Conservation (phyloP, 2,329 filamentous ascomycete genomes). For the Bipolaris sorokiniana region DNA sequence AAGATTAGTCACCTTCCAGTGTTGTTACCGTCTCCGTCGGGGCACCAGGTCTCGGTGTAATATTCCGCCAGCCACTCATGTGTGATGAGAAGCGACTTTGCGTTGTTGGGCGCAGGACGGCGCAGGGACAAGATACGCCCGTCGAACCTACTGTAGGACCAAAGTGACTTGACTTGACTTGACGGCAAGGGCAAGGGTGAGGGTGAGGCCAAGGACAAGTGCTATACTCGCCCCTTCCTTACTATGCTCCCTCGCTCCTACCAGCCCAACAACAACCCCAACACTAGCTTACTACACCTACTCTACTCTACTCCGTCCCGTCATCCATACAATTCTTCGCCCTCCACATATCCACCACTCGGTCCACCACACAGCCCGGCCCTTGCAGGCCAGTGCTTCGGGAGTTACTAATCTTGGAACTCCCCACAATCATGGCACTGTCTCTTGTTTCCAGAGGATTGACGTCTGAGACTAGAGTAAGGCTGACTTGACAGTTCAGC, state of each 20-base stretch:
- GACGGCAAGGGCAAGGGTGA: background rate
- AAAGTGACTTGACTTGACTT: too few species aligned
- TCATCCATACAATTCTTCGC: background rate
- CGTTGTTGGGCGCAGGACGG: background rate
- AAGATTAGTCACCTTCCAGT: background rate
- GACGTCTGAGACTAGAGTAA: constrained; percentile 1
- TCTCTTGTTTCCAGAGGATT: background rate
- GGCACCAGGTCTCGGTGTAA: background rate
- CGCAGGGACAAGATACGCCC: background rate
- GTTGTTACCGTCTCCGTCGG: background rate
- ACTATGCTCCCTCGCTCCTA: background rate
- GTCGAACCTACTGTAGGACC: too few species aligned
- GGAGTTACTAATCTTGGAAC: constrained; percentile 1
- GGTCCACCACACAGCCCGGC: background rate
- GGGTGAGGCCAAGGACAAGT: too few species aligned
- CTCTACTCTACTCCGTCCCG: background rate
- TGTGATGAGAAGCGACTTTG: background rate
- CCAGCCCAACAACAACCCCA: background rate
- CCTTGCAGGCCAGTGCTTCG: background rate
- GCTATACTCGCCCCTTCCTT: background rate
- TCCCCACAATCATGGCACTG: background rate
- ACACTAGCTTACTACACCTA: background rate
- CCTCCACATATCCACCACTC: background rate
- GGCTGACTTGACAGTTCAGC: constrained; percentile 5
- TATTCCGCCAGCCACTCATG: background rate